These are phyloP conservation scores for Choiromyces venosus DNA, from an alignment of 495 filamentous ascomycete species.

Conservation along the genomic window DNA sequence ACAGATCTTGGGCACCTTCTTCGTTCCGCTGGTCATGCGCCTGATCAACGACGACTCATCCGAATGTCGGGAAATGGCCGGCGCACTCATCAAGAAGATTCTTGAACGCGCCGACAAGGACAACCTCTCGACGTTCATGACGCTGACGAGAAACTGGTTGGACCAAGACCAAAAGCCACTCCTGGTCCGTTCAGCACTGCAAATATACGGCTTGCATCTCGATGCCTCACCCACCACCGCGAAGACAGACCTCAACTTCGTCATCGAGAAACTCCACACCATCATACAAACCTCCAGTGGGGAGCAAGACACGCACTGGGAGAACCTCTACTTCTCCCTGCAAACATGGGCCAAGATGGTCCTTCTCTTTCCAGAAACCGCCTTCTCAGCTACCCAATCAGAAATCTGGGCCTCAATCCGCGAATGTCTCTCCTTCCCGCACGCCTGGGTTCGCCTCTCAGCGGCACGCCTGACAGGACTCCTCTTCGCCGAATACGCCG, in stretches of 20 bases:
- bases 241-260: slow-evolving; percentile 37
- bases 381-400: slow-evolving; percentile 54
- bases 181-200: slow-evolving; percentile 66
- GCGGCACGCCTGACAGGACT: slow-evolving; percentile 67
- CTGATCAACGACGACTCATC: slow-evolving; percentile 81
- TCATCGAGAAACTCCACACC: slow-evolving; percentile 46
- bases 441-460: slow-evolving; percentile 69
- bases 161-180: slow-evolving; percentile 63
- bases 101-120: slow-evolving; percentile 76
- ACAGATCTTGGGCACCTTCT: slow-evolving; percentile 73
- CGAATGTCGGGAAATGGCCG: slow-evolving; percentile 79
- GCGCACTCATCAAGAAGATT: slow-evolving; percentile 66
- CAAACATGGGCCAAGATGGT: slow-evolving; percentile 63
- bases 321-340: slow-evolving; percentile 71
- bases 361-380: slow-evolving; percentile 56
- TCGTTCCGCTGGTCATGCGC: slow-evolving; percentile 76
- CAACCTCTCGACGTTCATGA: slow-evolving; percentile 60
- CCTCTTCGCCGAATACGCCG: slow-evolving; percentile 73
- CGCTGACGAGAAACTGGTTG: slow-evolving; percentile 68
- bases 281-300: slow-evolving; percentile 50
- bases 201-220: slow-evolving; percentile 75
- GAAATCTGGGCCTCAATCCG: slow-evolving; percentile 63
- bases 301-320: slow-evolving; percentile 56
- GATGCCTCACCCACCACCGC: slow-evolving; percentile 55
- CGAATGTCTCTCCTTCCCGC: slow-evolving; percentile 63